These are phyloP conservation scores for Sporothrix brunneoviolacea DNA, from an alignment of 2,329 filamentous ascomycete genomes.

Conservation along the genomic window DNA sequence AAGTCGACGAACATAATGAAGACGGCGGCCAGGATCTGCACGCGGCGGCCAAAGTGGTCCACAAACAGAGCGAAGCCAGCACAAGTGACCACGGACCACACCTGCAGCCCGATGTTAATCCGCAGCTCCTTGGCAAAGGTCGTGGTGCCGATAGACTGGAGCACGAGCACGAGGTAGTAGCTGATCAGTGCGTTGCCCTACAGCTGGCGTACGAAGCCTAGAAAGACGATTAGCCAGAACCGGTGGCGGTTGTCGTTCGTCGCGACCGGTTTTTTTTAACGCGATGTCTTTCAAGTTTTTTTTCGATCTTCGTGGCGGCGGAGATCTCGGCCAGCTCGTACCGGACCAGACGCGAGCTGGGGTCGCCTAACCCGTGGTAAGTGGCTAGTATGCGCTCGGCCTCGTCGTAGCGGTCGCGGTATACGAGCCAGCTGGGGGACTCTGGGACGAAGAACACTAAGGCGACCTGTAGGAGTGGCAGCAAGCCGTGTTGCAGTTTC, in stretches of 20 bases:
- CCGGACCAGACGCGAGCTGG: conserved; percentile 44
- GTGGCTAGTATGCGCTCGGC: conserved; percentile 48
- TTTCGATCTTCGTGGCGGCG: conserved; percentile 33
- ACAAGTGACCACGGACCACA: conserved; percentile 32
- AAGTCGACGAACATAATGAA: conserved; percentile 39
- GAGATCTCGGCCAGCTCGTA: conserved; percentile 52
- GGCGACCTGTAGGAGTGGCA: conserved; percentile 10
- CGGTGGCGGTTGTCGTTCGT: not conserved
- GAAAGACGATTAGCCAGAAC: conserved; percentile 16
- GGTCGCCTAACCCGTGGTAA: conserved; percentile 51
- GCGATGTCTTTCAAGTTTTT: not conserved
- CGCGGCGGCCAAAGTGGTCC: conserved; percentile 29
- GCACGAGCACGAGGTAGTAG: no score
- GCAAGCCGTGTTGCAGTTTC: conserved; percentile 36
- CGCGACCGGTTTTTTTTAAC: not conserved
- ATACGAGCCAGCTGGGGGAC: conserved; percentile 42
- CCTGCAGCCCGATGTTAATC: conserved; percentile 32
- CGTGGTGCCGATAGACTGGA: no score
- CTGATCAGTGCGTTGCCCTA: no score
- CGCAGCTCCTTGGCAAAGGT: no score
- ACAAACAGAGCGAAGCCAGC: conserved; percentile 32
- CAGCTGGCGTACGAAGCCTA: no score
- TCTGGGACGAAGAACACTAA: conserved; percentile 27
- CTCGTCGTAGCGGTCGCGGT: conserved; percentile 47
- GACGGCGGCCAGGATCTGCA: conserved; percentile 35